Evolutionary conservation across 129 eudicot genomes (phyloP), one percentile per base, ranked within the genome.

Genomic region (Centaurea solstitialis): DNA sequence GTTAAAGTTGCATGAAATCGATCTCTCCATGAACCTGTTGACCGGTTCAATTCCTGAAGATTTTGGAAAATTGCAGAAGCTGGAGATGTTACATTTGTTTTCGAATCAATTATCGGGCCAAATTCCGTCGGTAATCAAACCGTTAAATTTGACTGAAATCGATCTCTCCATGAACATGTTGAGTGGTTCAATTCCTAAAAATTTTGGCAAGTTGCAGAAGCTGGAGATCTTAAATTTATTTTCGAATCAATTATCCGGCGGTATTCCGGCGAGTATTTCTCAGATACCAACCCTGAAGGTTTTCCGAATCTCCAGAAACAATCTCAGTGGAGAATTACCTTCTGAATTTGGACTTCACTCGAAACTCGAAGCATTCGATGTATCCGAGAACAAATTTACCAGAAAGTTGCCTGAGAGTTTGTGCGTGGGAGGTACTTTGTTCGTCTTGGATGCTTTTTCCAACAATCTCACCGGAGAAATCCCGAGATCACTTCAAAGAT

Each of bases 311-410:
- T 94, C 86, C 66, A 67, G 61, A 23, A 94, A 94, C 76, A 77
- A 84, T 41, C 62, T 94, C 43, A 79, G 83, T 21, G 98, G 98
- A 2, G 82, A 74, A 22, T 75, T 94, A 38, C 98, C 97, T 1
- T 78, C 89, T 5, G 93, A 87, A 43, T 21, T 94, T 5, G 98
- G 98, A 67, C 77, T 69, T 7, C 88, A 89, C 73, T 94, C 97
- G 24, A 94, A 84, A 68, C 94, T 94, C 6, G 92, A 87, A 72
- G 87, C 82, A 0, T 89, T 94, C 12, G 98, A 94, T 76, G 98
- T 90, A 7, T 84, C 92, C 1, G 82, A 88, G 43, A 94, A 94
- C 76, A 81, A 77, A 12, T 81, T 94, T 81, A 90, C 91, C n/a
- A 97, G 97, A 50, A 87, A 81, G 21, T 69, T 94, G 75, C 98